A percentile compares a stretch with the other conserved stretches of the same genome.
These are phyloP conservation scores for Spizellomyces sp. DNA, from an alignment of 192 early-diverging fungal species.

Conservation along the genomic window DNA sequence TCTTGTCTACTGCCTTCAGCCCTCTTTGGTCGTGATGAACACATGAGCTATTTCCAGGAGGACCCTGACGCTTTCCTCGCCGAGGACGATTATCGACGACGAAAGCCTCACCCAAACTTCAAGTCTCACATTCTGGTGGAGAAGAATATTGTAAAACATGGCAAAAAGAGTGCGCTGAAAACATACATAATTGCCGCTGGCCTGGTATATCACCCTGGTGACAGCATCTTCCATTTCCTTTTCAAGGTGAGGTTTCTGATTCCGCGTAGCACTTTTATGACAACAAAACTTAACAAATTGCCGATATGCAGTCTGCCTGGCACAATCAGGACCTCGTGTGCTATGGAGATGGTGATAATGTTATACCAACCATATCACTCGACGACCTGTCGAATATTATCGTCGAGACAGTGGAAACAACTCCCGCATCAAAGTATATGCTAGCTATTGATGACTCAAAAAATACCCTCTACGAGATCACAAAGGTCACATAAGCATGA, in stretches of 20 bases:
- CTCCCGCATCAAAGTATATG: constrained; percentile 54
- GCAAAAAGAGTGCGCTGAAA: constrained; percentile 55
- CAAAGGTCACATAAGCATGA: constrained; percentile 37
- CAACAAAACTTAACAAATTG: neutral
- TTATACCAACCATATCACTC: constrained; percentile 58
- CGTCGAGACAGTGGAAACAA: constrained; percentile 57
- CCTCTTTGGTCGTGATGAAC: neutral
- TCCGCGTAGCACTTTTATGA: neutral
- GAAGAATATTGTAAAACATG: constrained; percentile 58
- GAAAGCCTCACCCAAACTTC: constrained; percentile 64
- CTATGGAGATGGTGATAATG: constrained; percentile 61
- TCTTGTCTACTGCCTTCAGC: neutral
- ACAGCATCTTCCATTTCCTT: constrained; percentile 60
- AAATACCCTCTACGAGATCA: constrained; percentile 54
- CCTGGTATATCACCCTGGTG: constrained; percentile 58
- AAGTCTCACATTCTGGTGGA: constrained; percentile 55
- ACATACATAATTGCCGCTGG: constrained; percentile 60
- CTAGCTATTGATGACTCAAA: constrained; percentile 64
- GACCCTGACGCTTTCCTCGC: constrained; percentile 56
- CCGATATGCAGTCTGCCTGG: constrained; percentile 49
- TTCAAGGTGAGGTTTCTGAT: constrained; percentile 43
- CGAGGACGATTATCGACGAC: constrained; percentile 62
- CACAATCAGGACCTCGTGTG: constrained; percentile 56
- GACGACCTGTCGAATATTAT: constrained; percentile 60
- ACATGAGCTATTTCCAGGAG: constrained; percentile 27